Base-by-base conservation (phyloP, 176 grass and related monocot genomes). In the Alloteropsis semialata region DNA sequence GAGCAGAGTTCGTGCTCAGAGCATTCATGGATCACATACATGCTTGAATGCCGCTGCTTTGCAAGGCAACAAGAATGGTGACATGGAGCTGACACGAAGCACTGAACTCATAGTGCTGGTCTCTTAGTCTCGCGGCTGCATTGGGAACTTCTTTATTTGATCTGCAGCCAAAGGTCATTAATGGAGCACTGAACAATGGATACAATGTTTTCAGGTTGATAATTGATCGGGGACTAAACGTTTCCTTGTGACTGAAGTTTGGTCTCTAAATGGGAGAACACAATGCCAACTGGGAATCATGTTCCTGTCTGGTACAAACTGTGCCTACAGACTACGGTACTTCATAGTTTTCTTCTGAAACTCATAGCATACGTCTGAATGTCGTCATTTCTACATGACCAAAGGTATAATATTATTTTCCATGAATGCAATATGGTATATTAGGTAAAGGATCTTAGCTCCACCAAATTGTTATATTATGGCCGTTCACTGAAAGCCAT, bases 11-110 rank as follows among this genome's bases (percentile, higher is more conserved):
- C 69, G 66, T 73, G 34, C 25, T 61, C 34, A 64, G 64, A 78
- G 72, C 48, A 68, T 67, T 58, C 57, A 82, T 88, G 85, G 63
- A 87, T 64, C 63, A 43, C 54, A 78, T 72, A 7, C 80, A 73
- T 72, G 6, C 80, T 51, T 12, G 37, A 65, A 84, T 74, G 21
- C 21, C 42, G 55, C 54, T 70, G 29, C 70, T 67, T 22, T 65
- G 41, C 60, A 66, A 80, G 60, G 32, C 45, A 37, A 53, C 61
- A 49, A 17, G 46, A 53, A 65, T 29, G 59, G 61, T 30, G 42
- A 53, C 34, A 64, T 84, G 57, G 56, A 53, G 70, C 50, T 84
- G 70, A 68, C 86, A 83, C 60, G 54, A 29, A 65, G 80, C 80
- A 72, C 80, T 88, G 33, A 18, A 53, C 64, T 88, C 73, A 64